Base-by-base conservation (phyloP, 192 early-diverging fungal genomes). In the Rhizophagus sp. region DNA sequence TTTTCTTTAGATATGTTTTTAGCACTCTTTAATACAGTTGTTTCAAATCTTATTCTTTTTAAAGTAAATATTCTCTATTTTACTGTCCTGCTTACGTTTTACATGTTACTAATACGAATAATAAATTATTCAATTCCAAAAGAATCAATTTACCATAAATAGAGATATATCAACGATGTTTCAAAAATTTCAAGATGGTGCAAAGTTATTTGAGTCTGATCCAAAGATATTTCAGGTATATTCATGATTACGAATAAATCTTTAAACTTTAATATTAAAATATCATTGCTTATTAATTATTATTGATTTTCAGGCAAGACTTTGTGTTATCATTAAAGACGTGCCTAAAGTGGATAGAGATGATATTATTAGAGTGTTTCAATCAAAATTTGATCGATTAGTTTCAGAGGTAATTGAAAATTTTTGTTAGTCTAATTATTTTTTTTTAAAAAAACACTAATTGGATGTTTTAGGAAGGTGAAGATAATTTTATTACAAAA, bases 91-190 rank as follows among this genome's bases (percentile, higher is more conserved):
- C 11, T 39, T 10, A 30, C 30, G 2, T 34, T 34, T 34, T 39
- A 39, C 39, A 39, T 39, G 39, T 8, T 39, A 39, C 4, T 52
- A 52, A 52, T 15, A 33, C 39, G 0, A 36, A 13, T 15, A 66
- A 27, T 33, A 39, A 49, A 13, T 57, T 57, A 6, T n/a, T 30
- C 11, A 36, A 27, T 17, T 76, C 11, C 11, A 17, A 30, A 39
- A 79, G 64, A 80, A 76, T 63, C 70, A 76, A 25, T 80, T 80
- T 62, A 17, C 62, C 10, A 62, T 80, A n/a, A 75, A 66, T 19
- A 17, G 79, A 75, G 79, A 81, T 47, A 68, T 81, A 22, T 81
- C 80, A 4, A 12, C 62, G 30, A 81, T 81, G 80, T 81, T 81
- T 70, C 73, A 77, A 44, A 57, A 64, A 22, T 81, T 76, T 64